A percentile compares a stretch with the other conserved stretches of the same genome.
Evolutionary conservation across 371 early-diverging fungal species (phyloP).

Genomic region (Thermomucor indicae-seudaticae): DNA sequence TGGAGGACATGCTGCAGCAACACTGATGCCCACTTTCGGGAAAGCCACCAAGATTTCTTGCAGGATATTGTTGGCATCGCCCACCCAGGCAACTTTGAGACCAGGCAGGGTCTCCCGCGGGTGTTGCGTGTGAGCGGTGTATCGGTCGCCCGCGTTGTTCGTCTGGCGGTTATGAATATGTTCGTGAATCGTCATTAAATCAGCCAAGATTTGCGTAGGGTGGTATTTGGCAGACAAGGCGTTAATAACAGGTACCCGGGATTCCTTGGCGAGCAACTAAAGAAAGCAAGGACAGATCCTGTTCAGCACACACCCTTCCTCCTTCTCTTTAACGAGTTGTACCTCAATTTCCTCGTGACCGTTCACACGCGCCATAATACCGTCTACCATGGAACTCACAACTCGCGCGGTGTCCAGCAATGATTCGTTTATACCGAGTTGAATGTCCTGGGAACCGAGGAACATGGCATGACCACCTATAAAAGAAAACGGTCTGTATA

Average conservation of each 20-base stretch:
- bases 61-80: slow-evolving; percentile 95
- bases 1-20: slow-evolving; percentile 82
- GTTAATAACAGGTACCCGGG: slow-evolving; percentile 91
- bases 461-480: slow-evolving; percentile 93
- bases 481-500: not conserved
- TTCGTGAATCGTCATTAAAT: slow-evolving; percentile 92
- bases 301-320: not conserved
- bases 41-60: slow-evolving; percentile 84
- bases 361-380: slow-evolving; percentile 90
- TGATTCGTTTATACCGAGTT: slow-evolving; percentile 91
- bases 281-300: not conserved
- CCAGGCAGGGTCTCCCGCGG: slow-evolving; percentile 57
- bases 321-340: slow-evolving; percentile 7
- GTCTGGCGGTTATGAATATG: slow-evolving; percentile 30
- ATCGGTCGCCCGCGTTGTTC: slow-evolving; percentile 22
- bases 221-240: slow-evolving; percentile 92
- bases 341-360: slow-evolving; percentile 86
- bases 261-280: slow-evolving; percentile 77
- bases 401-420: slow-evolving; percentile 86
- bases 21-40: slow-evolving; percentile 83
- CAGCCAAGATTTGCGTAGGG: slow-evolving; percentile 95
- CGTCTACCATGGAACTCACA: slow-evolving; percentile 90
- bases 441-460: slow-evolving; percentile 90
- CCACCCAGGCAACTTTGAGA: slow-evolving; percentile 90
- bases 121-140: slow-evolving; percentile 45